Evolutionary conservation across 257 asterid species (phyloP), one percentile per base, ranked within the genome.

Genomic region (Salvia miltiorrhiza): DNA sequence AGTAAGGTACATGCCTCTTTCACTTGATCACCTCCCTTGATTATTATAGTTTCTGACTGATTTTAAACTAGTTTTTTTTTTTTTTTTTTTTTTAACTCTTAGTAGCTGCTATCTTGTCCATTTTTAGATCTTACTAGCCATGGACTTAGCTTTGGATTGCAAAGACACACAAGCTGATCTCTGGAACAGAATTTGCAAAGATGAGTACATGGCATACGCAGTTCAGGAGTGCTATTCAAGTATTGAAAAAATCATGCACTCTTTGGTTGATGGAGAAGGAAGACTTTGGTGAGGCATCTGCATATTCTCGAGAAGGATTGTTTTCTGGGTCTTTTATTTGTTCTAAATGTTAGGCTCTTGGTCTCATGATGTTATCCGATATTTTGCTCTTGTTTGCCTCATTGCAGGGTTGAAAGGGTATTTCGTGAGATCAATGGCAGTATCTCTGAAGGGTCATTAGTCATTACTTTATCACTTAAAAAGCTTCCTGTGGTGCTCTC

Each of bases 161-260:
- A 87, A 91, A 85, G 99, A 94, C 76, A 80, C 88, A 21, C 99
- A 94, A 73, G 81, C 71, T 69, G 96, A 91, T 75, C 95, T 94
- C 50, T 94, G 99, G 99, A 80, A 68, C 74, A 87, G 97, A 81
- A 86, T 94, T 78, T 43, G 87, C 79, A 88, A 87, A 85, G 99
- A 94, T 78, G 95, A 94, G 68, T 94, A 94, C 81, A 91, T 94
- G 99, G 96, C 96, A 48, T 94, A 90, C 79, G 97, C 99, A 73
- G 97, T 94, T 67, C 93, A 82, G 78, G 99, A 94, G 82, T 94
- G 99, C 80, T 94, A 90, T 73, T 83, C 83, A 76, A 87, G 96
- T 70, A 82, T 91, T 48, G 99, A 91, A 77, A 94, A 86, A 65
- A 88, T 94, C 62, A 77, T 94, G 82, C 91, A 84, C 72, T 82